Base-by-base conservation (phyloP, 106 monocot genomes). In the Dioscorea zingiberensis region DNA sequence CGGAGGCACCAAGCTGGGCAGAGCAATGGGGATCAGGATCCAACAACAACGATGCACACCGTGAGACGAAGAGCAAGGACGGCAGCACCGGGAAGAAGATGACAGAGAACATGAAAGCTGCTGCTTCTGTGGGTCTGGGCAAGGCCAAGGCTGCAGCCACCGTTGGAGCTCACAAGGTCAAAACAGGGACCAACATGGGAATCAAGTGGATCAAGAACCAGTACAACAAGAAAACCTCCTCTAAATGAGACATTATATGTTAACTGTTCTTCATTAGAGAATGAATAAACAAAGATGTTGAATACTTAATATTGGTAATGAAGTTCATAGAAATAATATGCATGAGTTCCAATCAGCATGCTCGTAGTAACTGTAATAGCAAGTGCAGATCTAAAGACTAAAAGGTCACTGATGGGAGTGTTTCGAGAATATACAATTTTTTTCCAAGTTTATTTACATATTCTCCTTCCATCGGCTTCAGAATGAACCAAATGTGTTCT, bases 401-500 rank as follows among this genome's bases (percentile, higher is more conserved):
- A 1, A 38, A 1, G 38, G 38, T 38, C 38, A 38, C 38, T 0
- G 4, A 38, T 38, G 10, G 38, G 4, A 38, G 38, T 38, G 9
- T 38, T n/a, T n/a, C n/a, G 38, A 38, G 38, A 38, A 38, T 38
- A 8, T 38, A 38, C 38, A 38, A 38, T 38, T 38, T 38, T 38
- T 38, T 38, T 38, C 10, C 38, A 38, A 38, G 38, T 38, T 62
- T 62, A 62, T 62, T 18, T 62, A 62, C 62, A 62, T 14, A 61
- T 16, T 25, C 25, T 22, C 25, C 25, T 60, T 28, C 25, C 8
- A 27, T 16, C n/a, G n/a, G n/a, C 11, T 62, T 80, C 18, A 79
- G 58, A 71, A 38, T 47, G 63, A 70, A 3, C 91, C 94, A 64
- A 94, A 94, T 24, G 94, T 94, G 71, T 90, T 94, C 79, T 89